Conservation (phyloP, 2,329 filamentous ascomycete genomes). For the Mycosphaerelloides madeirae region DNA sequence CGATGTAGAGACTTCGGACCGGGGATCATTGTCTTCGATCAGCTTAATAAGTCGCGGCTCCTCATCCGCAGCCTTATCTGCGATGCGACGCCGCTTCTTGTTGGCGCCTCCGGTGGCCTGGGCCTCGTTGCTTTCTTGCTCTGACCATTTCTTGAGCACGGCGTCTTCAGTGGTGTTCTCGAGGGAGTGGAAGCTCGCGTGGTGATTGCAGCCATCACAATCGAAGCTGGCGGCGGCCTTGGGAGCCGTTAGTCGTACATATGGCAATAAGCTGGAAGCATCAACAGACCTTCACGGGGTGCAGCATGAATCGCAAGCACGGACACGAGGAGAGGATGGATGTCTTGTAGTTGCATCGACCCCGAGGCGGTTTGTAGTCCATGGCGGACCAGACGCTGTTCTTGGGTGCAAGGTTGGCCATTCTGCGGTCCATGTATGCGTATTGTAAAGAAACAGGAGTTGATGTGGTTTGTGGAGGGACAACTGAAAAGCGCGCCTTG, state of each 20-base stretch:
- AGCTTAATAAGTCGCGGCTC: constrained; percentile 15
- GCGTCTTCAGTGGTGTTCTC: constrained; percentile 49
- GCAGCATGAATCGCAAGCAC: constrained; percentile 54
- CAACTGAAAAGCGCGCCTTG: no score
- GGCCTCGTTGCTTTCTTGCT: constrained; percentile 24
- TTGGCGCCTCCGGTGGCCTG: constrained; percentile 12
- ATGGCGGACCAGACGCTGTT: constrained; percentile 49
- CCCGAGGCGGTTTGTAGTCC: constrained; percentile 48
- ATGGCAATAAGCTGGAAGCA: neutral
- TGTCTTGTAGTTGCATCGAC: constrained; percentile 48
- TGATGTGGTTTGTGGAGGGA: no score
- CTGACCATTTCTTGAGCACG: constrained; percentile 43
- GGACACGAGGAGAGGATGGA: constrained; percentile 47
- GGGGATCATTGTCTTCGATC: constrained; percentile 8
- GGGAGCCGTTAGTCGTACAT: neutral
- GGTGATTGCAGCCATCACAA: constrained; percentile 53
- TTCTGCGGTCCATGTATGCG: constrained; percentile 7
- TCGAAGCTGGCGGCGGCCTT: constrained; percentile 48
- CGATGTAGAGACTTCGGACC: neutral
- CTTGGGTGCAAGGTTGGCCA: constrained; percentile 27
- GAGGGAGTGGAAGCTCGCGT: constrained; percentile 52
- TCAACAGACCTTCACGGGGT: constrained; percentile 48
- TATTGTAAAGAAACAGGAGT: no score
- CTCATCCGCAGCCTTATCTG: constrained; percentile 12
- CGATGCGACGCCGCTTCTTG: constrained; percentile 25